Evolutionary conservation across 2,329 filamentous ascomycete genomes (phyloP), one percentile per base, ranked within the genome.

Genomic region (Botrytis cinerea): DNA sequence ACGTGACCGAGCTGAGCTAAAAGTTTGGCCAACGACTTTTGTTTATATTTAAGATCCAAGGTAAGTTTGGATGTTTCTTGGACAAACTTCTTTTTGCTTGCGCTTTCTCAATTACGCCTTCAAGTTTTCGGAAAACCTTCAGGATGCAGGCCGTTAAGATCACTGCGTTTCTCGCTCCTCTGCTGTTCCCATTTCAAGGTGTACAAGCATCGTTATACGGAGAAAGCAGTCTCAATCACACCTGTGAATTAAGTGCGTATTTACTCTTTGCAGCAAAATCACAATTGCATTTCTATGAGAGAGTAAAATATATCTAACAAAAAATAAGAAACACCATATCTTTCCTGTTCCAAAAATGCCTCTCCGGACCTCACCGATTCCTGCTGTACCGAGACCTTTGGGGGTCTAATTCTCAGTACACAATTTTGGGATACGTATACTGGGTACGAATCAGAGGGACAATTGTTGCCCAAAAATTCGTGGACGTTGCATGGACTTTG

Each of bases 361-460:
- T 80, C 82, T 38, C 84, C 83, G 1, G 81, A 77, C 48, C 79
- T 83, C 71, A 86, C 88, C 48, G 89, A 92, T 78, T 86, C 86
- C 1, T 92, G 90, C 84, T 92, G 90, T 77, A 84, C 85, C 25
- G 90, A 92, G 82, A 91, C 90, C 0, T 91, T 84, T 76, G 90
- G 90, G 43, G 90, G 90, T 6, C 83, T 92, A 8, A 78, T 91
- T 46, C 83, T 92, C 4, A 83, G 83, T 73, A 92, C 90, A 0
- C 89, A 91, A 76, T 90, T 89, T 80, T 92, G 90, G 90, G 83
- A 86, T 77, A 89, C 87, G 0, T 89, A 89, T 79, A 91, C 90
- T 0, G 89, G 89, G 4, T 83, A 85, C 46, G 89, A 91, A 79
- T 79, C 81, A 20, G 71, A 86, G 73, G 88, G 88, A 16, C 89